These are phyloP conservation scores for Rhodocollybia butyracea DNA, from an alignment of 768 basidiomycete genomes.

Conservation along the genomic window DNA sequence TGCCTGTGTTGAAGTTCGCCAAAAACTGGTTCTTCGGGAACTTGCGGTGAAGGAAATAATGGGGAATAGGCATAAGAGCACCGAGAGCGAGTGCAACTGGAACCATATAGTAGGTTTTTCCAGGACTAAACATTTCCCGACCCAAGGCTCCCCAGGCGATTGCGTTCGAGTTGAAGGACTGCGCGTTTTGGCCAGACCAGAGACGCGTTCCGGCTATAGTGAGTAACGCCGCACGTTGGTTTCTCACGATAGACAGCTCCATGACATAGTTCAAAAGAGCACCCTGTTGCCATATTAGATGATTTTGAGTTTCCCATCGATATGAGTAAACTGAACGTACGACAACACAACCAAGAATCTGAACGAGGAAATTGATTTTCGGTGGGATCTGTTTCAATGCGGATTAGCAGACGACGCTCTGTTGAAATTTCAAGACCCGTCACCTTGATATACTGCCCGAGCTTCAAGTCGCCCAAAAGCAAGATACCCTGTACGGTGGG, in stretches of 20 bases:
- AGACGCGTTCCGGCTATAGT: constrained; percentile 29
- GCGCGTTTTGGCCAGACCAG: constrained; percentile 27
- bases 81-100: constrained; percentile 25
- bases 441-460: constrained; percentile 29
- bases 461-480: constrained; percentile 44
- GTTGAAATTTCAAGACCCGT: neutral
- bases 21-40: constrained; percentile 22
- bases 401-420: neutral
- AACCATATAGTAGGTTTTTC: constrained; percentile 20
- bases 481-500: constrained; percentile 33
- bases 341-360: constrained; percentile 35
- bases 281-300: neutral
- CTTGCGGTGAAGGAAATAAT: constrained; percentile 26
- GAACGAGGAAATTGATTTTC: constrained; percentile 43
- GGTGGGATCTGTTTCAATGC: constrained; percentile 32
- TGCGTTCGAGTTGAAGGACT: constrained; percentile 29
- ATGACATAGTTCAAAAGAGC: constrained; percentile 4
- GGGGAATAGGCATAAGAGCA: constrained; percentile 27
- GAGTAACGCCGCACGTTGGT: neutral
- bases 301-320: no score
- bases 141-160: constrained; percentile 29
- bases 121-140: constrained; percentile 26
- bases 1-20: constrained; percentile 20
- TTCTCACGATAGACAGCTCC: constrained; percentile 1
- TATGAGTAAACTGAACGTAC: neutral